phyloP scores from a whole-genome alignment of 2,329 filamentous ascomycete genomes.

The Epichloe bromicola region DNA sequence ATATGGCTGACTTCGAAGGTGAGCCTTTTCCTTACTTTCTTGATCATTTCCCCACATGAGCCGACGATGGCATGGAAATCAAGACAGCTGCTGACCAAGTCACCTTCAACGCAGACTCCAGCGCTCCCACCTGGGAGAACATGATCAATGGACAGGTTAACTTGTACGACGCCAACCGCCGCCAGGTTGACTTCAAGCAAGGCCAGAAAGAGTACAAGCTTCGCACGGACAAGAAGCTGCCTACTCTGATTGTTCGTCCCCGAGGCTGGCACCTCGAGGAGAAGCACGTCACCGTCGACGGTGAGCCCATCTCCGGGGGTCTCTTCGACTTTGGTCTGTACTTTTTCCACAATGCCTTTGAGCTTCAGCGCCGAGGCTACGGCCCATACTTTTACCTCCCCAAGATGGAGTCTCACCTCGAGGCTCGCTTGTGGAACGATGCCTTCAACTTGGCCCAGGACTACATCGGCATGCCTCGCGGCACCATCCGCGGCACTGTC shows the following conservation, averaged over 20 bases:
- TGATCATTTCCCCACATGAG: background rate
- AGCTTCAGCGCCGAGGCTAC: constrained; percentile 69
- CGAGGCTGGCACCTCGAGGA: constrained; percentile 97
- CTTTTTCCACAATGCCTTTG: constrained; percentile 95
- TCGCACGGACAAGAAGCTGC: constrained; percentile 70
- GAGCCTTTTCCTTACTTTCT: constrained; percentile 15
- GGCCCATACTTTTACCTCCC: constrained; percentile 97
- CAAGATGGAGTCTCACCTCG: constrained; percentile 96
- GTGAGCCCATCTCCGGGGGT: constrained; percentile 81
- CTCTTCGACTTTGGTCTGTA: constrained; percentile 98
- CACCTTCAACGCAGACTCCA: constrained; percentile 53
- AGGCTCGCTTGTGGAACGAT: constrained; percentile 96
- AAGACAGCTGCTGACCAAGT: background rate
- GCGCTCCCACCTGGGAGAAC: constrained; percentile 94
- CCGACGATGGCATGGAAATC: too few relatives aligned
- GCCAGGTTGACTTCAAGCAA: constrained; percentile 91
- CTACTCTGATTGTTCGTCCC: constrained; percentile 86
- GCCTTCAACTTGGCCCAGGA: constrained; percentile 94
- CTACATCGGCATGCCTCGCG: constrained; percentile 75
- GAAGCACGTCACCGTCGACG: constrained; percentile 94
- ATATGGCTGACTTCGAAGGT: constrained; percentile 99
- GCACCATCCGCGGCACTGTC: constrained; percentile 88
- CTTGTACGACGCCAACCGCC: constrained; percentile 88
- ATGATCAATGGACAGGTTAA: constrained; percentile 99
- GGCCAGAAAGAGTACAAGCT: constrained; percentile 96